Evolutionary conservation across 495 filamentous ascomycete species (phyloP).

Genomic region (Penicillium coprophilum): DNA sequence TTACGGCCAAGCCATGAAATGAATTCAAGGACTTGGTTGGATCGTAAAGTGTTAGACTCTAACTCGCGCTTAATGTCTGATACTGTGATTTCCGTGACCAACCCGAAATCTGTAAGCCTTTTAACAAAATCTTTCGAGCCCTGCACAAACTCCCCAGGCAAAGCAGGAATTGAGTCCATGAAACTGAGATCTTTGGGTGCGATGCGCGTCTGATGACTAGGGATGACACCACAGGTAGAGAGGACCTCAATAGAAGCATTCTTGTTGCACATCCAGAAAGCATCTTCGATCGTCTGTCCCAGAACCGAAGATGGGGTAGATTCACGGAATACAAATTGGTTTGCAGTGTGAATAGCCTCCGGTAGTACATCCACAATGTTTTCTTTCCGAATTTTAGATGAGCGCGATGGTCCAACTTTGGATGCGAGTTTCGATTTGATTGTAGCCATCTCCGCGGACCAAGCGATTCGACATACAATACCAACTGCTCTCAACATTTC

Average conservation of each 20-base stretch:
- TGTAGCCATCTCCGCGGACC: slow-evolving; percentile 77
- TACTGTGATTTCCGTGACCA: slow-evolving; percentile 81
- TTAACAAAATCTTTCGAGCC: slow-evolving; percentile 67
- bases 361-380: slow-evolving; percentile 68
- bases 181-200: slow-evolving; percentile 83
- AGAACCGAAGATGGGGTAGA: slow-evolving; percentile 84
- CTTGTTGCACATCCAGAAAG: slow-evolving; percentile 90
- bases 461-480: slow-evolving; percentile 85
- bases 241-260: slow-evolving; percentile 79
- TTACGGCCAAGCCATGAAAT: slow-evolving; percentile 76
- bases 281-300: slow-evolving; percentile 81
- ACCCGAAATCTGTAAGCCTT: slow-evolving; percentile 72
- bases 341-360: slow-evolving; percentile 67
- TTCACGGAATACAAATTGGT: slow-evolving; percentile 79
- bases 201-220: slow-evolving; percentile 73
- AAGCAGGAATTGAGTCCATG: slow-evolving; percentile 82
- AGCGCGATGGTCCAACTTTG: slow-evolving; percentile 40
- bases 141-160: slow-evolving; percentile 71
- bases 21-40: slow-evolving; percentile 74
- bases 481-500: slow-evolving; percentile 91
- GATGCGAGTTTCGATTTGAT: slow-evolving; percentile 51
- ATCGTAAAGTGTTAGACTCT: slow-evolving; percentile 69
- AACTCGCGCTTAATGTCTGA: slow-evolving; percentile 82
- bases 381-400: slow-evolving; percentile 57
- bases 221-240: slow-evolving; percentile 80